These are phyloP conservation scores for Malbranchea zuffiana DNA, from an alignment of 2,329 filamentous ascomycete species.

Conservation along the genomic window DNA sequence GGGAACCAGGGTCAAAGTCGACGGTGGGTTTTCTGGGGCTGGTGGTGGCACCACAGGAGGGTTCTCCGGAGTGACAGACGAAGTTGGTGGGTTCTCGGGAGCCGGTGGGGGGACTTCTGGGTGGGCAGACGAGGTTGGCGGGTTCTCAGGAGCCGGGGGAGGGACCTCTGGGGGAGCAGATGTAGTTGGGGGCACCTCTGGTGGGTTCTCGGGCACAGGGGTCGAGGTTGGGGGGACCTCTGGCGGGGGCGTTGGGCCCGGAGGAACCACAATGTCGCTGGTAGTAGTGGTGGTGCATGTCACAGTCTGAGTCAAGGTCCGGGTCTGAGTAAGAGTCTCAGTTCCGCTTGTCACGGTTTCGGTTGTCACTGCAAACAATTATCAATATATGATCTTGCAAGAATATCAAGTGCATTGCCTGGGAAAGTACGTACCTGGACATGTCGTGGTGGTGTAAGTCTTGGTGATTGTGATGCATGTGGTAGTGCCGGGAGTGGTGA, in stretches of 20 bases:
- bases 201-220: not conserved
- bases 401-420: not conserved
- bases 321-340: conserved; percentile 17
- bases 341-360: conserved; percentile 17
- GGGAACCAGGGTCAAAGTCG: not conserved
- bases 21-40: conserved; percentile 3
- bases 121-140: conserved; percentile 4
- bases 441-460: conserved; percentile 22
- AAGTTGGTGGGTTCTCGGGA: not conserved
- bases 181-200: not conserved
- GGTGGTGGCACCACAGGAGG: conserved; percentile 6
- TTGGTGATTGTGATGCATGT: conserved; percentile 12
- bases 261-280: conserved; percentile 6
- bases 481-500: conserved; percentile 2
- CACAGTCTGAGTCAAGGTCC: conserved; percentile 17
- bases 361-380: conserved; percentile 13
- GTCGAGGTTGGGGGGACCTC: conserved; percentile 1
- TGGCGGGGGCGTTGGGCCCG: conserved; percentile 4
- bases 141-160: conserved; percentile 3
- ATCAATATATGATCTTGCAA: conserved; percentile 1
- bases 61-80: not conserved
- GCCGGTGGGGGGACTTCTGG: not conserved
- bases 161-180: conserved; percentile 4
- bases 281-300: conserved; percentile 19
- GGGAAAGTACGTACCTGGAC: conserved; percentile 19